A percentile compares a stretch with the other conserved stretches of the same genome.
These are phyloP conservation scores for Chaetoceros muelleri DNA, from an alignment of 108 stramenopile genomes.

Conservation along the genomic window DNA sequence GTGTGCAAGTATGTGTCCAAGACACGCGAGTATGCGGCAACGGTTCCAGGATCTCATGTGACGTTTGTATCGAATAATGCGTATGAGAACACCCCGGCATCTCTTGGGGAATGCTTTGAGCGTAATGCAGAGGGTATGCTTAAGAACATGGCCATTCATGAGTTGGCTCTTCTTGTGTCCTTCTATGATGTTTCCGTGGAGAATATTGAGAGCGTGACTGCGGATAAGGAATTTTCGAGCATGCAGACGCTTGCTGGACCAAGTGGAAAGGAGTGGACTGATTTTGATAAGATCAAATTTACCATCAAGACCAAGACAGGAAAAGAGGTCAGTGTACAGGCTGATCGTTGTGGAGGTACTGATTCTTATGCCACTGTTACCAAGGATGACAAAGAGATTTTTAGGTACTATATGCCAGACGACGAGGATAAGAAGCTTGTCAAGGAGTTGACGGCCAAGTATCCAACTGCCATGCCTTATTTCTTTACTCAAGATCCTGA, in stretches of 20 bases:
- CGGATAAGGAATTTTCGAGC: conserved; percentile 80
- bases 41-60: conserved; percentile 57
- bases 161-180: conserved; percentile 76
- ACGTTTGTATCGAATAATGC: conserved; percentile 88
- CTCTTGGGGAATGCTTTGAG: conserved; percentile 89
- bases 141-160: conserved; percentile 94
- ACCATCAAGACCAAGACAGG: conserved; percentile 90
- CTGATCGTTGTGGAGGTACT: conserved; percentile 84
- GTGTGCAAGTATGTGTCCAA: conserved; percentile 87
- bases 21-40: conserved; percentile 72
- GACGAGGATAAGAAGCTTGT: conserved; percentile 78
- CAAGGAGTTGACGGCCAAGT: conserved; percentile 39
- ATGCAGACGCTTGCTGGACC: conserved; percentile 76
- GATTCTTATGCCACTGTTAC: conserved; percentile 73
- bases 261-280: conserved; percentile 65
- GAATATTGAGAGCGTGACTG: conserved; percentile 64
- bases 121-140: conserved; percentile 90
- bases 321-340: conserved; percentile 66
- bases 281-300: conserved; percentile 90
- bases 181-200: conserved; percentile 86
- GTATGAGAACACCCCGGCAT: conserved; percentile 78
- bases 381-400: conserved; percentile 57
- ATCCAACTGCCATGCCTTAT: conserved; percentile 88
- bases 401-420: conserved; percentile 85
- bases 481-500: conserved; percentile 87